Percentiles rank a stretch among this genome's conserved stretches.
phyloP scores from a whole-genome alignment of 345 rosid species.

The Populus tremula region DNA sequence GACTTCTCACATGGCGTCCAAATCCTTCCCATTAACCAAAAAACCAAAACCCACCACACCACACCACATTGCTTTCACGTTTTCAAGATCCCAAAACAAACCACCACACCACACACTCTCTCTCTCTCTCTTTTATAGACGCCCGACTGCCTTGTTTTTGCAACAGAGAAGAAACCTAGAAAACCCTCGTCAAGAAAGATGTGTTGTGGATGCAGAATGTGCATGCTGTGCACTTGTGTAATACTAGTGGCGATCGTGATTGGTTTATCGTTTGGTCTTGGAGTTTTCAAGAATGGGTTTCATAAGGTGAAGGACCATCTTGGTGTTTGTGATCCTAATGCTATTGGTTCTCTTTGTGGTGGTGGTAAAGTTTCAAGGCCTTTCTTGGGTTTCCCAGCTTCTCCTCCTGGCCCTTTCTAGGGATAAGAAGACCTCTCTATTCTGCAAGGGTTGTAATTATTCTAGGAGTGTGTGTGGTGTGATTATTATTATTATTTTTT shows the following conservation, averaged over 20 bases:
- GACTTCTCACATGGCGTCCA: not conserved
- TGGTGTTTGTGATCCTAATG: slow-evolving; percentile 43
- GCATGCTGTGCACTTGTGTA: slow-evolving; percentile 74
- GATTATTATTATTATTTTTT: not conserved
- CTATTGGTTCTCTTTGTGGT: not conserved
- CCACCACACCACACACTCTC: not conserved
- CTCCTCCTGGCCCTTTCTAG: slow-evolving; percentile 39
- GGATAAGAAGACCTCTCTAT: not conserved
- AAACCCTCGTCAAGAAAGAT: slow-evolving; percentile 23
- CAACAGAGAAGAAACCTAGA: not conserved
- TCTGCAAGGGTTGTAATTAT: not conserved
- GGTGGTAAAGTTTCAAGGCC: slow-evolving; percentile 34
- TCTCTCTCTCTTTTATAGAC: not conserved
- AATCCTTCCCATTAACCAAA: not conserved
- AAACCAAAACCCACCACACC: not conserved
- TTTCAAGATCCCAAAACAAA: not conserved
- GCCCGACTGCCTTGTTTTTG: not conserved
- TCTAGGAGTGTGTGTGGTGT: not conserved
- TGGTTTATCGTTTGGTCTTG: slow-evolving; percentile 71
- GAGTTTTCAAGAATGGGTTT: slow-evolving; percentile 72
- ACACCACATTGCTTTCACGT: not conserved
- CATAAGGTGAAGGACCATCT: slow-evolving; percentile 60
- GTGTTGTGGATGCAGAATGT: slow-evolving; percentile 64
- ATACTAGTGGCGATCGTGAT: slow-evolving; percentile 57
- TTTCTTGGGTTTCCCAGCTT: slow-evolving; percentile 39